Evolutionary conservation across 257 asterid species (phyloP), one percentile per base, ranked within the genome.

Genomic region (Solanum chaucha): DNA sequence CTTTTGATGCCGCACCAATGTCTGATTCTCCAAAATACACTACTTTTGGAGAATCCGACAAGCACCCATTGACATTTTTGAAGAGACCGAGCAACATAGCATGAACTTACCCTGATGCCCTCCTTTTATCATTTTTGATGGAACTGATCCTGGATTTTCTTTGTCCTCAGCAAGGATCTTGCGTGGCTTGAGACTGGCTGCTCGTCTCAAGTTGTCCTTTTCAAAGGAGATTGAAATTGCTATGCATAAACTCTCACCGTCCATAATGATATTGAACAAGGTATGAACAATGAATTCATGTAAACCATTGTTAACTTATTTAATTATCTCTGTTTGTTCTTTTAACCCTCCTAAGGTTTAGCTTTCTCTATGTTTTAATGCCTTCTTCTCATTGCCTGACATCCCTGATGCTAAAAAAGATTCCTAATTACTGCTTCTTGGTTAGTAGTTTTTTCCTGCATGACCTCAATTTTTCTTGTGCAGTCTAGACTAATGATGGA

Each of bases 161-260:
- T 80, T 80, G 15, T 30, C 74, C 87, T 86, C 95, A 95, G 99
- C 98, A 82, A 96, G 99, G 91, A 97, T 97, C 87, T 89, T 97
- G 92, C 98, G 99, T 78, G 99, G 98, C 87, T 82, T 97, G 90
- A 95, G 99, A 91, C 94, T 97, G 51, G 98, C 99, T 78, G 99
- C 98, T 89, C 99, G 99, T 88, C 97, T 97, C 83, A 90, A 89
- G 90, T 89, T 97, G 70, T 91, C 98, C 36, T 91, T 97, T 91
- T 90, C 98, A 36, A 86, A 92, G 88, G 99, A 95, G 89, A 88
- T 92, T 26, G 99, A 93, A 89, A 88, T 46, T 91, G 99, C 99
- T 67, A 88, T 97, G 59, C 88, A 71, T 89, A 87, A 90, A 83
- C 94, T 94, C 58, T 92, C 94, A 87, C 87, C 93, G 24, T 93